Evolutionary conservation across 2,329 filamentous ascomycete species (phyloP), one percentile per base, ranked within the genome.

Genomic region (Cryoendolithus antarcticus): DNA sequence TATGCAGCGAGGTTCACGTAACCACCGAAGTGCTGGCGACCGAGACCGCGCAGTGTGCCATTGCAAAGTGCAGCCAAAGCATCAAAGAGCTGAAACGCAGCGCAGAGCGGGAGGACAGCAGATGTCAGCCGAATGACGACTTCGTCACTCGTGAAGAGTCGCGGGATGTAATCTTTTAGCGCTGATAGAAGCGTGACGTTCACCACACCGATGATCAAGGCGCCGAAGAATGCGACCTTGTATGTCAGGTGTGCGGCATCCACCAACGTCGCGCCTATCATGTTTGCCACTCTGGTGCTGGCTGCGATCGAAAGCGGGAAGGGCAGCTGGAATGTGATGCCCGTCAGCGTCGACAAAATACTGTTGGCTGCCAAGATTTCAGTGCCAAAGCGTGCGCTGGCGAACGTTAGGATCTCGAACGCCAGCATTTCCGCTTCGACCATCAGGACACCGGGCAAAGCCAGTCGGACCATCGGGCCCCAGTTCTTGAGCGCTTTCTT

Each of bases 401-500:
- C 76, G n/a, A 94, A 69, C 0, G 86, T 93, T 45, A 94, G 68
- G 36, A 93, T 76, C 60, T 95, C 89, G 57, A 95, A 95, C 5
- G 88, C 86, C 5, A 94, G 71, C 62, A 82, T 91, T 59, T 95
- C 88, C 4, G 88, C 86, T 58, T 91, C 80, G 2, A 95, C 81
- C 86, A 94, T 95, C 50, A 93, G 67, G 58, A 95, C 77, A 1
- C 88, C 88, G 0, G 89, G 86, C 10, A 95, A 65, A 1, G 88
- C 86, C 31, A 95, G 77, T 39, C 77, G 75, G 52, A 95, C 75
- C 88, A 93, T 93, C 5, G 80, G 79, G 2, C 68, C 67, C 83
- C 83, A 89, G 55, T 88, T 88, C 32, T 66, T 64, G 34, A 85
- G 66, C 1, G 80, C 79, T 27, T 74, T 72, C 40, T 60, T 67